These are phyloP conservation scores for Quercus cerris DNA, from an alignment of 306 rosid species.

Conservation along the genomic window DNA sequence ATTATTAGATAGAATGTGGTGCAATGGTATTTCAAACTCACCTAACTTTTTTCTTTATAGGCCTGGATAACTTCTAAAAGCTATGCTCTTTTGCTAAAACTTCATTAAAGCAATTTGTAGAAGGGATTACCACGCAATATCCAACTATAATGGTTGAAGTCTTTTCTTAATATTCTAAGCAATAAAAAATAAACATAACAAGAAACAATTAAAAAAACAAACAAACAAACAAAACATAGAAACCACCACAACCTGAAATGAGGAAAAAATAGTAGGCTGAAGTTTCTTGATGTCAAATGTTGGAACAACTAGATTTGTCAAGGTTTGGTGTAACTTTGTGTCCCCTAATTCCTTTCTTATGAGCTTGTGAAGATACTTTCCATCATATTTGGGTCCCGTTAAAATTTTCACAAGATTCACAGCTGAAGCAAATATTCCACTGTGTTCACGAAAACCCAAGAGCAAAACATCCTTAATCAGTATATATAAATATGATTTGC, in stretches of 20 bases:
- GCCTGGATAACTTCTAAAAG: too few relatives aligned
- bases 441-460: background rate
- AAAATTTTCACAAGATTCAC: slow-evolving; percentile 2
- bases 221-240: background rate
- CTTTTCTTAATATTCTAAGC: background rate
- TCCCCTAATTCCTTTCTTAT: background rate
- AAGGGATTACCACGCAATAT: too few relatives aligned
- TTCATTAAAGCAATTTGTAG: too few relatives aligned
- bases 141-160: too few relatives aligned
- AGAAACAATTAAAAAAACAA: background rate
- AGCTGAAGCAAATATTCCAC: slow-evolving; percentile 26
- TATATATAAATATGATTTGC: background rate
- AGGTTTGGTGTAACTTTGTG: slow-evolving; percentile 23
- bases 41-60: too few relatives aligned
- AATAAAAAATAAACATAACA: background rate
- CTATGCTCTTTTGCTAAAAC: too few relatives aligned
- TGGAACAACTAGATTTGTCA: slow-evolving; percentile 26
- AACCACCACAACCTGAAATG: slow-evolving; percentile 10
- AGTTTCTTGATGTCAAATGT: slow-evolving; percentile 27
- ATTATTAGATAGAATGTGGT: too few relatives aligned
- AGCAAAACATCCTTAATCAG: background rate
- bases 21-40: too few relatives aligned
- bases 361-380: slow-evolving; percentile 22
- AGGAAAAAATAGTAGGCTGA: slow-evolving; percentile 27
- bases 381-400: slow-evolving; percentile 28